A percentile compares a stretch with the other conserved stretches of the same genome.
Evolutionary conservation across 108 stramenopile genomes (phyloP).

Genomic region (Discostella stelligeroides): DNA sequence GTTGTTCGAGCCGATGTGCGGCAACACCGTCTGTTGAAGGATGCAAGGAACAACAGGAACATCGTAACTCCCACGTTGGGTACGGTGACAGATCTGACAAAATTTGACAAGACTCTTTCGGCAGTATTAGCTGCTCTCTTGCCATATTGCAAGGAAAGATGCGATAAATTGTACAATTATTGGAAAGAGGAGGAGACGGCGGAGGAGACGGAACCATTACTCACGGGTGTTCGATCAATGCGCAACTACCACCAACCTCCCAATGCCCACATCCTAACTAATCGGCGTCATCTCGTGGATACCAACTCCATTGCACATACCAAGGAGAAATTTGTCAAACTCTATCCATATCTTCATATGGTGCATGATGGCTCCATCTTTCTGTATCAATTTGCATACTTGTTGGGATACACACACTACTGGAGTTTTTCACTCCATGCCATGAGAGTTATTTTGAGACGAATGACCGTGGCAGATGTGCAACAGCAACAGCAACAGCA

Average conservation of each 20-base stretch:
- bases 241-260: constrained; percentile 4
- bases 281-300: not conserved
- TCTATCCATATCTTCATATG: constrained; percentile 69
- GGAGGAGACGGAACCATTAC: no score
- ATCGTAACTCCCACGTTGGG: constrained; percentile 6
- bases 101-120: constrained; percentile 56
- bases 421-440: constrained; percentile 66
- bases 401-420: constrained; percentile 66
- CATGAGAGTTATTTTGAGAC: constrained; percentile 62
- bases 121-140: constrained; percentile 67
- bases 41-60: constrained; percentile 11
- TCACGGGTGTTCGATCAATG: not conserved
- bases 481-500: constrained; percentile 27
- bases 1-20: constrained; percentile 22
- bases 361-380: constrained; percentile 54
- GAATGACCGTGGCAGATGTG: constrained; percentile 69
- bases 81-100: constrained; percentile 44
- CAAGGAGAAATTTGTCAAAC: constrained; percentile 33
- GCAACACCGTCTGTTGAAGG: constrained; percentile 1
- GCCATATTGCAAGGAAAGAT: constrained; percentile 68
- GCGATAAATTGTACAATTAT: constrained; percentile 32
- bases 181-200: constrained; percentile 32
- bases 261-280: constrained; percentile 5
- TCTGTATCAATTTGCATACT: constrained; percentile 68
- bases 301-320: constrained; percentile 15